These are phyloP conservation scores for Leishmania lainsoni DNA, from an alignment of 208 protist genomes.

Conservation along the genomic window DNA sequence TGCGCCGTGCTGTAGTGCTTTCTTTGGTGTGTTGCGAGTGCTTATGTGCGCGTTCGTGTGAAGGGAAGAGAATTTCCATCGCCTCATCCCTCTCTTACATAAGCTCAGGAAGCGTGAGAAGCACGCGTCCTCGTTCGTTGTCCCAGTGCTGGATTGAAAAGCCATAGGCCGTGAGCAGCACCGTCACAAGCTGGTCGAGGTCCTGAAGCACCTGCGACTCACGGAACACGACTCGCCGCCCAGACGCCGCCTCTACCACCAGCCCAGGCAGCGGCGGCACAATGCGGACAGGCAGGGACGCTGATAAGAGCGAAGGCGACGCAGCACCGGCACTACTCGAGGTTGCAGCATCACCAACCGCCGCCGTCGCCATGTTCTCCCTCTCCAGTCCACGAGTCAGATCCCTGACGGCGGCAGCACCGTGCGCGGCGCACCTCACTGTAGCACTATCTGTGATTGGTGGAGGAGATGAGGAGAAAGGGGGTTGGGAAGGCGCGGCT, in stretches of 20 bases:
- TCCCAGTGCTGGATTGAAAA: slow-evolving; percentile 76
- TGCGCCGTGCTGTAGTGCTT: background rate
- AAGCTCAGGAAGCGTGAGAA: slow-evolving; percentile 38
- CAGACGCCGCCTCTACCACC: slow-evolving; percentile 25
- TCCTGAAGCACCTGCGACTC: slow-evolving; percentile 40
- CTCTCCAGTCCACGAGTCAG: background rate
- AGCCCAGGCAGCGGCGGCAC: slow-evolving; percentile 52
- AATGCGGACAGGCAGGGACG: slow-evolving; percentile 23
- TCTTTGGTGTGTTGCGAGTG: background rate
- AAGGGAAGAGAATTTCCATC: background rate
- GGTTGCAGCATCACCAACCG: background rate
- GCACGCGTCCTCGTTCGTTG: slow-evolving; percentile 49
- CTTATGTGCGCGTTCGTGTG: background rate
- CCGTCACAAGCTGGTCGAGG: slow-evolving; percentile 66
- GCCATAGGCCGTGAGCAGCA: slow-evolving; percentile 60
- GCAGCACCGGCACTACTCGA: background rate
- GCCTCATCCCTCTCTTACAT: slow-evolving; percentile 2
- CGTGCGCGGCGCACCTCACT: background rate
- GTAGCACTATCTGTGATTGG: background rate
- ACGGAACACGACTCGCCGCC: slow-evolving; percentile 26
- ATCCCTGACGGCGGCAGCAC: background rate
- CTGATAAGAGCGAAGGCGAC: background rate
- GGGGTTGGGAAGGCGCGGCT: background rate
- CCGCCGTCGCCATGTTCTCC: background rate
- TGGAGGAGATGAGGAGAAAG: background rate